Evolutionary conservation across 192 early-diverging fungal genomes (phyloP).

Genomic region (Geranomyces michiganensis): DNA sequence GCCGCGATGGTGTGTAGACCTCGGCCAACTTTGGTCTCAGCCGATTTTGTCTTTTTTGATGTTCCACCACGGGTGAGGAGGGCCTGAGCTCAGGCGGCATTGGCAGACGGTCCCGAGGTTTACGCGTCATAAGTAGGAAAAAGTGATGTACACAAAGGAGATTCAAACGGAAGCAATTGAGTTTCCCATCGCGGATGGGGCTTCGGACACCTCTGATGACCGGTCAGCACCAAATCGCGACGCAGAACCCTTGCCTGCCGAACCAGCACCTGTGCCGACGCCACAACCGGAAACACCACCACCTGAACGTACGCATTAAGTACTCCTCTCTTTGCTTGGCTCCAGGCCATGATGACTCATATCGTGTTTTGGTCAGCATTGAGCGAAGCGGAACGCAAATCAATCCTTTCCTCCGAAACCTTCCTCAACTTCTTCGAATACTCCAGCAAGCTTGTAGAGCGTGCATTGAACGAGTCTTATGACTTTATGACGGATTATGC

Average conservation of each 20-base stretch:
- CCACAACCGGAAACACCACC: conserved; percentile 42
- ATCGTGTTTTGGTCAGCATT: conserved; percentile 54
- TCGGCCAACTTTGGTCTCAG: conserved; percentile 44
- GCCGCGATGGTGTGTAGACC: conserved; percentile 41
- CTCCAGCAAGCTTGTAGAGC: conserved; percentile 85
- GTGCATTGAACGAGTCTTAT: conserved; percentile 84
- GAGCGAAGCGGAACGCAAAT: conserved; percentile 79
- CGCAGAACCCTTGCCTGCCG: not conserved
- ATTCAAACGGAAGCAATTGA: conserved; percentile 46
- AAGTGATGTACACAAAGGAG: conserved; percentile 88
- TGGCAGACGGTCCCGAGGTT: not conserved
- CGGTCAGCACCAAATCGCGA: not conserved
- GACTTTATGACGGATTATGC: conserved; percentile 95
- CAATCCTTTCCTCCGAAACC: conserved; percentile 72
- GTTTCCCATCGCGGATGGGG: conserved; percentile 1
- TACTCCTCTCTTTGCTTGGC: no score
- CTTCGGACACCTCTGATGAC: not conserved
- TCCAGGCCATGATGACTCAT: not conserved
- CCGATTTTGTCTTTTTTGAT: conserved; percentile 81
- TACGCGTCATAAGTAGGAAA: conserved; percentile 54
- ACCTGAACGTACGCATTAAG: conserved; percentile 18
- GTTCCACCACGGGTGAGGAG: conserved; percentile 74
- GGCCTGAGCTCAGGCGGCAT: no score
- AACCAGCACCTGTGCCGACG: conserved; percentile 34
- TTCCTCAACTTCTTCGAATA: conserved; percentile 88